Evolutionary conservation across 495 filamentous ascomycete genomes (phyloP), one percentile per base, ranked within the genome.

Genomic region (Rostrohypoxylon terebratum): DNA sequence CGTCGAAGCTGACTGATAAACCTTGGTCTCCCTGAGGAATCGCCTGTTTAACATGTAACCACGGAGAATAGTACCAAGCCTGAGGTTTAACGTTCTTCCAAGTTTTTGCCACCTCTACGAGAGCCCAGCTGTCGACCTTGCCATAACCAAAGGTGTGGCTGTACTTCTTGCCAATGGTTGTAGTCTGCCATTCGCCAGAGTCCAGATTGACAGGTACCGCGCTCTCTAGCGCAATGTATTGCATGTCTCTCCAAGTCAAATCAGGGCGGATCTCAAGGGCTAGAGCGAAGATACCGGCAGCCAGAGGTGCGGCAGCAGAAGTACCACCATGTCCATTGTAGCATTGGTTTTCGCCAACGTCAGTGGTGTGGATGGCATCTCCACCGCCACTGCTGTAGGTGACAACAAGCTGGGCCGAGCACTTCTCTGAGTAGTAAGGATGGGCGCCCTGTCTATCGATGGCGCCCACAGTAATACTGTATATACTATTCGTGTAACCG

Each of bases 401-500:
- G 14, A 99, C 96, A 20, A 97, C 93, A 64, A 99, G 83, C 77
- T 97, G 92, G 8, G 96, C 96, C 0, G 95, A 97, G 83, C 96
- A 99, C 62, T 93, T 89, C 81, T 99, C 96, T 1, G 95, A 97
- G 79, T 99, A 99, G 71, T 91, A 92, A 1, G 94, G 94, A 77
- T 98, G 95, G 4, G 85, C 79, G 13, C 94, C 94, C 73, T 92
- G 89, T 51, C 93, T 83, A 77, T 97, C 95, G 75, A 99, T 91
- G 33, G 95, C 96, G 18, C 96, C 96, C 33, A 98, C 94, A 1
- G 94, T 97, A 74, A 99, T 94, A 77, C 93, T 97, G 85, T 98
- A 99, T 63, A 99, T 99, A 77, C 94, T 97, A 82, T 99, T 99
- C 71, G 96, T 98, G 79, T 99, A 99, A 10, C 96, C 96, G 77